Conservation (phyloP, 2,329 filamentous ascomycete species). For the Xenoacremonium recifei region DNA sequence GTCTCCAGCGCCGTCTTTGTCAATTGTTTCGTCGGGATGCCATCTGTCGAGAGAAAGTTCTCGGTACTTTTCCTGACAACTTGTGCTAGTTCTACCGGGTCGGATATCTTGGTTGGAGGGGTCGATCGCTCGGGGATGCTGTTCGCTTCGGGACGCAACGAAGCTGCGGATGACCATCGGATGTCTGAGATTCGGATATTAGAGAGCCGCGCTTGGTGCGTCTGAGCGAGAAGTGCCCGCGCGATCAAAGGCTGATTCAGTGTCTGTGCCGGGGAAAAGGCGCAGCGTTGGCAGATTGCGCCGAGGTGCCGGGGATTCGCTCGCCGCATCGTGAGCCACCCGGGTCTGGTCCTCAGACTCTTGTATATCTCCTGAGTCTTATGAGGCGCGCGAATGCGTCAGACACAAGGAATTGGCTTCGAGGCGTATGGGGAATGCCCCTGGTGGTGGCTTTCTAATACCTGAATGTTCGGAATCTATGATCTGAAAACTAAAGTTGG, state of each 20-base stretch:
- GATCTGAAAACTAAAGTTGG: too few species aligned
- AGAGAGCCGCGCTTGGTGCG: constrained; percentile 11
- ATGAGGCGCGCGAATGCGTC: too few species aligned
- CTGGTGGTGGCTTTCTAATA: too few species aligned
- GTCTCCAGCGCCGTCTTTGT: constrained; percentile 44
- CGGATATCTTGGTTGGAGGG: too few species aligned
- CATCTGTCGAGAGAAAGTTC: constrained; percentile 43
- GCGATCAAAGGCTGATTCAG: constrained; percentile 22
- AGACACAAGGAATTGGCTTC: too few species aligned
- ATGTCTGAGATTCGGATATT: constrained; percentile 9
- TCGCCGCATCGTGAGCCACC: constrained; percentile 36
- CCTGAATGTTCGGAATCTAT: too few species aligned
- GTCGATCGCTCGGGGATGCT: too few species aligned
- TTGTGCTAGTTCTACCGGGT: constrained; percentile 39
- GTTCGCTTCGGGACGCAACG: constrained; percentile 12
- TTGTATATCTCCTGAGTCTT: too few species aligned
- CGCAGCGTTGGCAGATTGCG: constrained; percentile 45
- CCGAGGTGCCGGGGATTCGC: constrained; percentile 30
- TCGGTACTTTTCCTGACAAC: constrained; percentile 42
- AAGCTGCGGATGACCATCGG: constrained; percentile 28
- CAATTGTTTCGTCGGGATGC: constrained; percentile 43
- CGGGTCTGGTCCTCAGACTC: too few species aligned
- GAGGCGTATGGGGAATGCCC: too few species aligned
- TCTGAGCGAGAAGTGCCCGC: constrained; percentile 19
- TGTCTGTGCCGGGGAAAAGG: constrained; percentile 30